Evolutionary conservation across 1,139 yeast species (phyloP), one percentile per base, ranked within the genome.

Genomic region (Diutina siamensis): DNA sequence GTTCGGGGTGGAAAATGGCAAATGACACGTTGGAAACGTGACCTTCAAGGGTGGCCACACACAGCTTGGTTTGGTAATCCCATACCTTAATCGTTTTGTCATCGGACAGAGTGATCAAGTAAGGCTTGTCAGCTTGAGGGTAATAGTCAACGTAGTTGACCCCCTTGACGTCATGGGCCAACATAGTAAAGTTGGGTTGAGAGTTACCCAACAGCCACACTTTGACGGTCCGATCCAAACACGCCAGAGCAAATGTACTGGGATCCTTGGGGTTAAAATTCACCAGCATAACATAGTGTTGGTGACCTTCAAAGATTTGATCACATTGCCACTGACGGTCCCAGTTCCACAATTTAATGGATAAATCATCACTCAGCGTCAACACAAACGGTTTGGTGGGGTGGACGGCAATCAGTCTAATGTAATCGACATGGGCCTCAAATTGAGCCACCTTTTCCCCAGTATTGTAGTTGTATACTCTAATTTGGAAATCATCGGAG

Each of bases 241-340:
- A 88, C 10, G 95, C 96, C 28, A 96, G 84, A 3, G 97, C 98
- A 74, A 92, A 94, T 38, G 97, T 89, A 67, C 85, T 88, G 53
- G 96, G 92, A 65, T 94, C 98, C 66, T 89, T 92, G 49, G 98
- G 97, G 65, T 92, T 94, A 71, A 92, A 87, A 46, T 92, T 88
- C 47, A 92, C 80, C 50, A 88, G 78, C 97, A 92, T 89, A 48
- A 92, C 92, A 64, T 84, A 92, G 65, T 92, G 97, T 61, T 81
- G 87, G 63, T 92, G 99, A 48, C 98, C 97, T 64, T 87, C 95
- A 61, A 85, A 94, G 35, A 83, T 78, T 63, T 86, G 97, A 61
- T 87, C 92, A 56, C 83, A 68, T 56, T 78, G 78, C 98, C 98
- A 94, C 59, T 76, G 78, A 60, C 79, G 78, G 46, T 92, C 97